Conservation (phyloP, 2,329 filamentous ascomycete species). For the Arthrobotrys conoides region DNA sequence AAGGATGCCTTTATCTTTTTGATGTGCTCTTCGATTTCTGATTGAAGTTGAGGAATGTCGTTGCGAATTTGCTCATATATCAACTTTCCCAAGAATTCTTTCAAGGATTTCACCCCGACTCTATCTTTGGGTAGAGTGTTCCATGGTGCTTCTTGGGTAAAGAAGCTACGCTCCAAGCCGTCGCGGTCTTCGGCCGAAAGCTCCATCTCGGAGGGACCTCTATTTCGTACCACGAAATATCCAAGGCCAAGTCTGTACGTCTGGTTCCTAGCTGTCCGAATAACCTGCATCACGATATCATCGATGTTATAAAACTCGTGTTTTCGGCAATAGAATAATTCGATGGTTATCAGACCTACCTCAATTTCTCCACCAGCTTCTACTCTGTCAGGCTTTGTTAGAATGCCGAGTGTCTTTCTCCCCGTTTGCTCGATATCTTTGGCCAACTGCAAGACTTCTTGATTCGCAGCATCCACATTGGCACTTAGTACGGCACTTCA, state of each 20-base stretch:
- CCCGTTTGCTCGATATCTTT: slow-evolving; percentile 66
- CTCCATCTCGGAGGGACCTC: slow-evolving; percentile 42
- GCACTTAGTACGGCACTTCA: slow-evolving; percentile 40
- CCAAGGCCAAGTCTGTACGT: slow-evolving; percentile 30
- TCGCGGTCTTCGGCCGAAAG: slow-evolving; percentile 24
- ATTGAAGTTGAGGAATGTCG: slow-evolving; percentile 32
- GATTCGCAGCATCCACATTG: slow-evolving; percentile 60
- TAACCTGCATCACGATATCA: slow-evolving; percentile 28
- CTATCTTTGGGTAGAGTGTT: slow-evolving; percentile 29
- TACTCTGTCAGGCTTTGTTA: slow-evolving; percentile 76
- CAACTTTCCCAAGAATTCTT: slow-evolving; percentile 33
- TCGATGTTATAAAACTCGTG: neutral
- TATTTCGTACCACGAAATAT: slow-evolving; percentile 40
- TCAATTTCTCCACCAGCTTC: slow-evolving; percentile 65
- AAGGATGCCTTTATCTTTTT: slow-evolving; percentile 1
- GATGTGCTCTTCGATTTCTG: slow-evolving; percentile 29
- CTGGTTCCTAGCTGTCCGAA: slow-evolving; percentile 23
- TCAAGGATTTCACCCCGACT: slow-evolving; percentile 27
- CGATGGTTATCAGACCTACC: slow-evolving; percentile 41
- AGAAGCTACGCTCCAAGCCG: slow-evolving; percentile 25
- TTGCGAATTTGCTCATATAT: slow-evolving; percentile 45
- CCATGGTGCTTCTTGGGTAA: slow-evolving; percentile 23
- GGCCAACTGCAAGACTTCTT: slow-evolving; percentile 50
- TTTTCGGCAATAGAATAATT: neutral
- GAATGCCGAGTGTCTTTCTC: slow-evolving; percentile 68